phyloP scores from a whole-genome alignment of 2,329 filamentous ascomycete species.

The Coleophoma cylindrospora region DNA sequence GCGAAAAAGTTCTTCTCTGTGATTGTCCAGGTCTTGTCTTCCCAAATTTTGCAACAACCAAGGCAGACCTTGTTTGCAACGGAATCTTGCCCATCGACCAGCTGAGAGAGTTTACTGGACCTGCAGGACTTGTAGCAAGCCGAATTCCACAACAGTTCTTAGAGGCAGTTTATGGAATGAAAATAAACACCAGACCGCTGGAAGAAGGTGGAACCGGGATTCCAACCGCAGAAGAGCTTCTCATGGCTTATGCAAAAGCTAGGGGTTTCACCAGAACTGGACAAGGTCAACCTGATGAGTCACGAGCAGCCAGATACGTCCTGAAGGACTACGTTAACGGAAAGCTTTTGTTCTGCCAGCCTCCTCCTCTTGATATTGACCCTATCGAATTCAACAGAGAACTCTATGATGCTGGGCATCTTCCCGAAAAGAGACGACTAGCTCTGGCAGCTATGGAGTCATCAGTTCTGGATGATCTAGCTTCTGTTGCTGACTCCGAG shows the following conservation, averaged over 20 bases:
- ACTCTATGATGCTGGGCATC: slow-evolving; percentile 76
- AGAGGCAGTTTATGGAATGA: slow-evolving; percentile 91
- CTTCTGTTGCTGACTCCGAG: slow-evolving; percentile 40
- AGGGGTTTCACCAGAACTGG: slow-evolving; percentile 89
- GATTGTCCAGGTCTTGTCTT: slow-evolving; percentile 99
- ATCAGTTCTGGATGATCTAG: slow-evolving; percentile 27
- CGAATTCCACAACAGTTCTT: slow-evolving; percentile 85
- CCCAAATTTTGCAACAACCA: slow-evolving; percentile 94
- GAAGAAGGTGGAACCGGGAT: slow-evolving; percentile 92
- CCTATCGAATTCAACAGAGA: slow-evolving; percentile 78
- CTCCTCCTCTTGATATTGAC: slow-evolving; percentile 72
- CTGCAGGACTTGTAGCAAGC: slow-evolving; percentile 74
- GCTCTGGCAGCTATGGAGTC: slow-evolving; percentile 44
- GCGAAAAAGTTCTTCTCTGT: slow-evolving; percentile 83
- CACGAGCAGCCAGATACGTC: slow-evolving; percentile 80
- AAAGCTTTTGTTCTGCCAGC: slow-evolving; percentile 87
- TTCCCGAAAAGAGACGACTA: slow-evolving; percentile 75
- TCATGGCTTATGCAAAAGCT: slow-evolving; percentile 81
- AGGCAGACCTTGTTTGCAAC: slow-evolving; percentile 92
- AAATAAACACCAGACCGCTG: slow-evolving; percentile 70
- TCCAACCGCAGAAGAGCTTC: slow-evolving; percentile 79
- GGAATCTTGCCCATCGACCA: slow-evolving; percentile 96
- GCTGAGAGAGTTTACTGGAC: slow-evolving; percentile 86
- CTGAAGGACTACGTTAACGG: slow-evolving; percentile 98
- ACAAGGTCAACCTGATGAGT: slow-evolving; percentile 87